Conservation (phyloP, 495 filamentous ascomycete genomes). For the Penicillium turbatum region DNA sequence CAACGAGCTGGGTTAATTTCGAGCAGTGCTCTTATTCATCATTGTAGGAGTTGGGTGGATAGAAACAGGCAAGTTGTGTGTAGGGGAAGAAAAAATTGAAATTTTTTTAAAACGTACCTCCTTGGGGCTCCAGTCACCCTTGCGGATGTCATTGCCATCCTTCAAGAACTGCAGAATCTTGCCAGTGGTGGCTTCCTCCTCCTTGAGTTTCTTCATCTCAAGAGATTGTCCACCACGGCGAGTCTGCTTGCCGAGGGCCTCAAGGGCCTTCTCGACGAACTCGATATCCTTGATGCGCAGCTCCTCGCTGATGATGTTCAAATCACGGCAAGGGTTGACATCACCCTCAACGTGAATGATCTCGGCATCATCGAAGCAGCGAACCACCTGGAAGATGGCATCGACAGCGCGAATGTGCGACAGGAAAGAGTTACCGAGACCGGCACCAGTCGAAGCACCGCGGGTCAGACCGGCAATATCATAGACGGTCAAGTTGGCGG, state of each 20-base stretch:
- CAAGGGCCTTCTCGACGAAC: slow-evolving; percentile 92
- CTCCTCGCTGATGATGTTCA: slow-evolving; percentile 96
- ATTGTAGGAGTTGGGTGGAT: slow-evolving; percentile 38
- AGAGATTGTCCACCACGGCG: slow-evolving; percentile 89
- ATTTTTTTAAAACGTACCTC: slow-evolving; percentile 66
- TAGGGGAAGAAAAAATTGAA: slow-evolving; percentile 14
- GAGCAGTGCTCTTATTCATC: slow-evolving; percentile 99
- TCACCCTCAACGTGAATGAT: slow-evolving; percentile 99
- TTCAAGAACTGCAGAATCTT: slow-evolving; percentile 79
- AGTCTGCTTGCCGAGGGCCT: slow-evolving; percentile 87
- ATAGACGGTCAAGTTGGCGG: slow-evolving; percentile 96
- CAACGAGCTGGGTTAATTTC: slow-evolving; percentile 99
- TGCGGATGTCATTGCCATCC: slow-evolving; percentile 86
- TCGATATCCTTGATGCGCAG: slow-evolving; percentile 98
- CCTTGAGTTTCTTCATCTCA: slow-evolving; percentile 96
- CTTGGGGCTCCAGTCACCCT: slow-evolving; percentile 85
- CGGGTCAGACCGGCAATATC: slow-evolving; percentile 98
- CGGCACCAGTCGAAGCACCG: slow-evolving; percentile 94
- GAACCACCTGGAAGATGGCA: slow-evolving; percentile 98
- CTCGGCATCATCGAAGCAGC: slow-evolving; percentile 98
- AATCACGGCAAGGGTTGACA: slow-evolving; percentile 88
- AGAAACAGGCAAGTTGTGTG: not conserved
- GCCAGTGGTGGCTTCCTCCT: slow-evolving; percentile 89
- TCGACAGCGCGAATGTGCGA: slow-evolving; percentile 99
- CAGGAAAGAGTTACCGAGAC: slow-evolving; percentile 96